These are phyloP conservation scores for Xerocomus minutiporus DNA, from an alignment of 1,284 basidiomycete species.

Conservation along the genomic window DNA sequence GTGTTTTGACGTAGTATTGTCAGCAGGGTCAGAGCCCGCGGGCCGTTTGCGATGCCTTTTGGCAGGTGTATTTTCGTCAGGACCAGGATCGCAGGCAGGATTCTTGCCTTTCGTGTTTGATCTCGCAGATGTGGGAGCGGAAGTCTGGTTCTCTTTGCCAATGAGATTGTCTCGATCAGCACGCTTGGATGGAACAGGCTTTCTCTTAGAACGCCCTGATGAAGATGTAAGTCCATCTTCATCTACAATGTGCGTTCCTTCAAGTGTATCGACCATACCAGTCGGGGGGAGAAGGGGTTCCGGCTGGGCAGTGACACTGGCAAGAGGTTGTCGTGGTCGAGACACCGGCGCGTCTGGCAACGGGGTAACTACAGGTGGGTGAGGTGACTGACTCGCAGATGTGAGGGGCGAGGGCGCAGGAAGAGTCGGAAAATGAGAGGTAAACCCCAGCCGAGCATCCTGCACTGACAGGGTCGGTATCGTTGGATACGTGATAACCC, in stretches of 20 bases:
- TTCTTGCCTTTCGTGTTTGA: background rate
- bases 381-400: background rate
- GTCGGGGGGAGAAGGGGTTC: background rate
- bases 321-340: background rate
- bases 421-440: background rate
- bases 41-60: background rate
- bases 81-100: background rate
- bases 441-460: background rate
- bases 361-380: background rate
- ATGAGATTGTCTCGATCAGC: background rate
- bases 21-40: background rate
- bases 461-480: background rate
- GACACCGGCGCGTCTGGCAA: background rate
- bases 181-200: background rate
- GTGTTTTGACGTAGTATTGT: background rate
- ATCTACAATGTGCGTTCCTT: background rate
- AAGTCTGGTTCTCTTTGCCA: background rate
- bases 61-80: background rate
- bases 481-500: background rate
- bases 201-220: background rate
- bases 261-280: background rate
- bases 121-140: background rate
- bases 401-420: background rate
- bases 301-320: background rate
- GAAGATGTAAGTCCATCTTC: background rate